Base-by-base conservation (phyloP, 768 basidiomycete genomes). In the Tylopilus felleus region DNA sequence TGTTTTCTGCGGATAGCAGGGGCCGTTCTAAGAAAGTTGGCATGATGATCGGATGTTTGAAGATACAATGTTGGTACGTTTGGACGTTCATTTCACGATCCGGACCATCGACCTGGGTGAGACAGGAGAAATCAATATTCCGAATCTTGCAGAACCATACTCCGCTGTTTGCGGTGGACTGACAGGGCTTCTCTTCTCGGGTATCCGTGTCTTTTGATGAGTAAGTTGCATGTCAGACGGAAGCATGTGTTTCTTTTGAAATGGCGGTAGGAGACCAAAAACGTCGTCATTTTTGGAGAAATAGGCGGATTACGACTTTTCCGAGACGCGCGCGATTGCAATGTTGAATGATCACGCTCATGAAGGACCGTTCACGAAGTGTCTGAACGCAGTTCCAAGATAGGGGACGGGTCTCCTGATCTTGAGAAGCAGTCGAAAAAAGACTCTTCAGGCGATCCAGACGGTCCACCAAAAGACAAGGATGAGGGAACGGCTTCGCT, bases 31-130 rank as follows among this genome's bases (percentile, higher is more conserved):
- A 77, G 76, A 39, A 78, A 79, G 74, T 39, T 74, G 1, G 77
- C 78, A 19, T 80, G 78, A 77, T 80, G 74, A 70, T 80, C 9
- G 74, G 77, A 0, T 79, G 79, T 54, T 75, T 71, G 74, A 78
- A 80, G 59, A 78, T 77, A 47, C 77, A 72, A n/a, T n/a, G n/a
- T n/a, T 44, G 77, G 77, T 74, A 52, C 17, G 63, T 54, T 35
- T 23, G 16, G 21, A 8, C 16, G 23, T 29, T 13, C 5, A 23
- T 17, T 39, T 12, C 19, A n/a, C 19, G 19, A 14, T 31, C 21
- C 33, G 8, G 25, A 21, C 5, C 8, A 27, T 29, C 53, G 23
- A 52, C 8, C 2, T 16, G 38, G 10, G 19, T 17, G 19, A 9
- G 13, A 28, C 46, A 75, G 75, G 75, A 12, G 57, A 61, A 13